These are phyloP conservation scores for Annona cherimola DNA, from an alignment of 164 flowering plant species.

Conservation along the genomic window DNA sequence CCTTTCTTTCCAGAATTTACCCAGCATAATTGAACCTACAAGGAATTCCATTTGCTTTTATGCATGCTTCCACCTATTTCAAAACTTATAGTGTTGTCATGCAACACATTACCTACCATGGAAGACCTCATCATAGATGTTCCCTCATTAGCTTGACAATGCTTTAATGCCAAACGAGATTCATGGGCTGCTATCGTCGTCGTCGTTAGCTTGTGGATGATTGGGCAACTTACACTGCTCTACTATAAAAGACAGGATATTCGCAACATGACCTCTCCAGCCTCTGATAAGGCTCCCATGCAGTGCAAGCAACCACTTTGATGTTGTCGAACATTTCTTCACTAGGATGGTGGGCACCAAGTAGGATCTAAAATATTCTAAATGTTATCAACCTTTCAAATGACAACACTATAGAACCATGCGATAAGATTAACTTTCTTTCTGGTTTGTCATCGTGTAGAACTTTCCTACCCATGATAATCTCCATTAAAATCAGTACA, in stretches of 20 bases:
- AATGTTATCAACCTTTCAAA: conserved; percentile 26
- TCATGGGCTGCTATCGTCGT: conserved; percentile 25
- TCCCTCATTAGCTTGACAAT: conserved; percentile 37
- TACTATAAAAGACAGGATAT: conserved; percentile 40
- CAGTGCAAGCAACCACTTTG: conserved; percentile 42
- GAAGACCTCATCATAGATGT: conserved; percentile 10
- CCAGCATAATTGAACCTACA: conserved; percentile 36
- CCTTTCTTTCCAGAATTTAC: conserved; percentile 1
- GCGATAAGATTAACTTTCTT: conserved; percentile 38
- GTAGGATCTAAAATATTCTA: conserved; percentile 28
- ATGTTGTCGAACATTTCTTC: conserved; percentile 41
- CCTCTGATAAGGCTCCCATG: conserved; percentile 46
- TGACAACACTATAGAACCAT: conserved; percentile 40
- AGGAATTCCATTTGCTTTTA: conserved; percentile 36
- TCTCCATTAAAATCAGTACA: conserved; percentile 31
- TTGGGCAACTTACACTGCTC: conserved; percentile 44
- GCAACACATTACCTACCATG: neutral
- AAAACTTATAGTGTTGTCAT: neutral
- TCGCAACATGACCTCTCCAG: conserved; percentile 53
- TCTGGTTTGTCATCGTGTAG: conserved; percentile 32
- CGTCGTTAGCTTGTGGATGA: conserved; percentile 26
- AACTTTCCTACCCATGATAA: conserved; percentile 24
- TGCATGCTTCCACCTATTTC: conserved; percentile 13
- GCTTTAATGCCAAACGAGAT: conserved; percentile 29
- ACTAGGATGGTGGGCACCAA: conserved; percentile 21